These are phyloP conservation scores for Chalciporus pseudorubinellus DNA, from an alignment of 768 basidiomycete genomes.

Conservation along the genomic window DNA sequence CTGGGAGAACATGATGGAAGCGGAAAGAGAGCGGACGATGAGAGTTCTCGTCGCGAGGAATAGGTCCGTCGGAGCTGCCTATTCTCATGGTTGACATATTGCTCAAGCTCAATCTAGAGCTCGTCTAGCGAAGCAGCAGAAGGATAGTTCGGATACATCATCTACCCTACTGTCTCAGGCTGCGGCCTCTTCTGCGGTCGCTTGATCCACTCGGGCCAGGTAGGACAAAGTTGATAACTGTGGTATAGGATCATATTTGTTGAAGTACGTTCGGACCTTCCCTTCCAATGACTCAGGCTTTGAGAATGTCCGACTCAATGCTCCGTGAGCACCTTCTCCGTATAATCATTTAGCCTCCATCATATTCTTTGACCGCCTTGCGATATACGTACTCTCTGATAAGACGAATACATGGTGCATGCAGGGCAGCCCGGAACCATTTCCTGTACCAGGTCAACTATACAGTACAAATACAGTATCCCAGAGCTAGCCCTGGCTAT, in stretches of 20 bases:
- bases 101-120: slow-evolving; percentile 1
- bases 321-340: too few species aligned
- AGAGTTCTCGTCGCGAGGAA: slow-evolving; percentile 54
- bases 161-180: neutral
- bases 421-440: too few species aligned
- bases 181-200: neutral
- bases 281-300: too few species aligned
- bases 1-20: slow-evolving; percentile 56
- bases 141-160: neutral
- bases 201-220: neutral
- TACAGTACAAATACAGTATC: too few species aligned
- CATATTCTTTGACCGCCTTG: too few species aligned
- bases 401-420: too few species aligned
- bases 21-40: slow-evolving; percentile 56
- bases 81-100: neutral
- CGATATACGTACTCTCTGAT: too few species aligned
- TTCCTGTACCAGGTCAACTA: neutral
- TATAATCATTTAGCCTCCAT: too few species aligned
- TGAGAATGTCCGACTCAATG: too few species aligned
- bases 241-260: neutral
- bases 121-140: slow-evolving; percentile 7
- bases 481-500: too few species aligned
- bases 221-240: neutral
- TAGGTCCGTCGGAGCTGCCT: slow-evolving; percentile 29
- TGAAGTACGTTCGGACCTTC: neutral